Percentiles rank a stretch among this genome's conserved stretches.
Evolutionary conservation across 2,329 filamentous ascomycete species (phyloP).

Genomic region (Periconia digitata): DNA sequence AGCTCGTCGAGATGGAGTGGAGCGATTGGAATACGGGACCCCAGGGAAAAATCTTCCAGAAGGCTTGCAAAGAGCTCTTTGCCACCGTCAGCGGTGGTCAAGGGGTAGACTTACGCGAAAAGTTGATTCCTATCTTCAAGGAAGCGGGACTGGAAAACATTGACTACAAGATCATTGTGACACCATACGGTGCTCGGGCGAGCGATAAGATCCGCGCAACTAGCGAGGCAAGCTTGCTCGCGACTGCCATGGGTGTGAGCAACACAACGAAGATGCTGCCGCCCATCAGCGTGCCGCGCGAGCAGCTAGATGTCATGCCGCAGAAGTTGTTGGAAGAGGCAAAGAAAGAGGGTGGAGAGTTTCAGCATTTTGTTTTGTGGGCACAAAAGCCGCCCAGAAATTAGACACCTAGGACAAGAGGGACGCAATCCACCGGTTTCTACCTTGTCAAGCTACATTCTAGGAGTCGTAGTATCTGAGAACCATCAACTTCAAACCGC

Average conservation of each 20-base stretch:
- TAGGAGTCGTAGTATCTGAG: no score
- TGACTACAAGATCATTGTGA: constrained; percentile 9
- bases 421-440: no score
- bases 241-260: constrained; percentile 9
- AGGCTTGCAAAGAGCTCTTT: constrained; percentile 13
- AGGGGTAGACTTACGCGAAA: constrained; percentile 12
- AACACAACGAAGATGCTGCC: constrained; percentile 15
- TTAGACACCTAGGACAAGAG: not conserved
- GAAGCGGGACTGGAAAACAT: constrained; percentile 11
- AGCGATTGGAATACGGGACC: constrained; percentile 10
- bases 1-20: constrained; percentile 16
- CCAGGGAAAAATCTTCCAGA: constrained; percentile 4
- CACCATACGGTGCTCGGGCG: constrained; percentile 7
- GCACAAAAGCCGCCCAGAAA: constrained; percentile 8
- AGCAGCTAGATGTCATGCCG: constrained; percentile 11
- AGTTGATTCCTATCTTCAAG: constrained; percentile 11
- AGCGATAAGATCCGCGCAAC: constrained; percentile 8
- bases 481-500: no score
- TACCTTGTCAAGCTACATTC: no score
- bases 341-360: constrained; percentile 8
- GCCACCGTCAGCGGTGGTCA: constrained; percentile 13
- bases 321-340: constrained; percentile 10
- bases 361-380: constrained; percentile 7
- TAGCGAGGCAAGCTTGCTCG: constrained; percentile 14
- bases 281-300: constrained; percentile 7